Evolutionary conservation across 2,329 filamentous ascomycete genomes (phyloP).

Genomic region (Penicillium sp.): DNA sequence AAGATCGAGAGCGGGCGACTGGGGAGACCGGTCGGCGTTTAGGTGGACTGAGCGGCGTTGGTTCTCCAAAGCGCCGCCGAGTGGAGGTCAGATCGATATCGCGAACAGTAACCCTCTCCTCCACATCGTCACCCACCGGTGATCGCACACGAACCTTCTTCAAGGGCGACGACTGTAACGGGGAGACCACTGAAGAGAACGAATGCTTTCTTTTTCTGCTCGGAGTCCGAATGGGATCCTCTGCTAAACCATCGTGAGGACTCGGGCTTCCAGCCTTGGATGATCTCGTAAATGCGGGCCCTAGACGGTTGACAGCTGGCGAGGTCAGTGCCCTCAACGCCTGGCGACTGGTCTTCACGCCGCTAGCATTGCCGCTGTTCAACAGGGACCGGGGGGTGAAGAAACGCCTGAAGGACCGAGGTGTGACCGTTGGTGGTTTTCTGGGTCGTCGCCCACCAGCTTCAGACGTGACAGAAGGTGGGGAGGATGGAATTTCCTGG

Average conservation of each 20-base stretch:
- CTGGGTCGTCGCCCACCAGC: conserved; percentile 37
- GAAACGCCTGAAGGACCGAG: conserved; percentile 49
- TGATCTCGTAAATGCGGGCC: conserved; percentile 40
- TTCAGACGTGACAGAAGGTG: conserved; percentile 40
- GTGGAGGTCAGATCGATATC: conserved; percentile 23
- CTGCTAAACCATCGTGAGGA: conserved; percentile 24
- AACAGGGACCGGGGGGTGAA: conserved; percentile 48
- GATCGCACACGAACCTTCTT: conserved; percentile 39
- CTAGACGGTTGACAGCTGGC: conserved; percentile 41
- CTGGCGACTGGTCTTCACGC: conserved; percentile 42
- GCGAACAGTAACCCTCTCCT: conserved; percentile 25
- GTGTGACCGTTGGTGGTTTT: conserved; percentile 48
- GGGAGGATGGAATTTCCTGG: conserved; percentile 40
- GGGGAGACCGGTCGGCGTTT: conserved; percentile 30
- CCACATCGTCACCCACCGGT: conserved; percentile 29
- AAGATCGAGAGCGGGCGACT: conserved; percentile 34
- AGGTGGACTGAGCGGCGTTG: conserved; percentile 11
- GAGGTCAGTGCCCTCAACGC: conserved; percentile 43
- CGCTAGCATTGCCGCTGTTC: conserved; percentile 30
- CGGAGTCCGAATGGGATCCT: conserved; percentile 35
- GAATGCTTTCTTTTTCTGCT: conserved; percentile 46
- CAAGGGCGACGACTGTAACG: conserved; percentile 49
- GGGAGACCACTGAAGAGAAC: conserved; percentile 44
- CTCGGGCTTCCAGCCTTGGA: conserved; percentile 31
- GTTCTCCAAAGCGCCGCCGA: conserved; percentile 15